Evolutionary conservation across 768 basidiomycete genomes (phyloP), one percentile per base, ranked within the genome.

Genomic region (Mycena chlorophos): DNA sequence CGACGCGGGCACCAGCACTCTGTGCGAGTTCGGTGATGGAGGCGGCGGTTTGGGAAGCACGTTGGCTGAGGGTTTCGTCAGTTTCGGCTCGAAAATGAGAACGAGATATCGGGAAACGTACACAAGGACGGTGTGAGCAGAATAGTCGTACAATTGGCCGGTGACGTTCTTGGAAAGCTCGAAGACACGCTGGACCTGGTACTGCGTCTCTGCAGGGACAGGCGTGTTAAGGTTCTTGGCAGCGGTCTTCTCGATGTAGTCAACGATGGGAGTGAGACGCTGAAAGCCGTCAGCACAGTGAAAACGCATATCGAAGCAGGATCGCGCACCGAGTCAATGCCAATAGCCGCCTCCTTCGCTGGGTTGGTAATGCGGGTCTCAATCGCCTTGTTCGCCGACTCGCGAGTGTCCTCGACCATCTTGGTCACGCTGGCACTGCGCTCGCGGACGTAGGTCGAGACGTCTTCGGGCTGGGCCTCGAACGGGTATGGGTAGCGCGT

Each of bases 121-220:
- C 84, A 88, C 79, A 42, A 89, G 69, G 46, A 71, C 77, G 54
- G 75, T 87, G 61, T 91, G 89, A 49, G 79, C 76, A 3, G 89
- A 87, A 66, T 86, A 87, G 26, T 74, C 80, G 57, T 79, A 80
- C 40, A 90, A 64, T 63, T 86, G 81, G 61, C 84, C 83, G 56
- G 77, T 78, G 57, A 90, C 74, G 38, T 82, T 81, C 63, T 77
- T 80, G 28, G 88, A 86, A 49, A 93, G 79, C 31, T 77, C 75
- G 57, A 82, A 75, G 43, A 81, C 88, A 45, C 90, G 88, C 67
- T 89, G 88, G 65, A 89, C 89, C 71, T 92, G 91, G 62, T 83
- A 89, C 68, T 88, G 81, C 42, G 79, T 73, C 60, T 85, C 80
- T 12, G 78, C 74, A 12, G 80, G 72, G 4, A 74, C 73, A 5